Conservation (phyloP, 495 filamentous ascomycete species). For the Parmelia sp. region DNA sequence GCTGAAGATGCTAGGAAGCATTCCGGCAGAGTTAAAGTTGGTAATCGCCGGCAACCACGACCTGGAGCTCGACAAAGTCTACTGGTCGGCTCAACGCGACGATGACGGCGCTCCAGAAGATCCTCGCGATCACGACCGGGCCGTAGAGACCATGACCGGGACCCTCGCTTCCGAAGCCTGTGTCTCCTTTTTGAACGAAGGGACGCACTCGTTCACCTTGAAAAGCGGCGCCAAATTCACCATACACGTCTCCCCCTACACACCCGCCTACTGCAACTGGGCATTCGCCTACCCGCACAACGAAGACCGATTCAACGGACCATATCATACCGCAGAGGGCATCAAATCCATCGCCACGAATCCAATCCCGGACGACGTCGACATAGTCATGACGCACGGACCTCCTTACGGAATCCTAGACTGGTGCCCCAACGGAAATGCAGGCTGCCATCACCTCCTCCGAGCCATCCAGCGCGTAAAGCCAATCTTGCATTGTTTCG, state of each 20-base stretch:
- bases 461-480: conserved; percentile 38
- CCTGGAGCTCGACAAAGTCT: conserved; percentile 55
- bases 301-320: conserved; percentile 48
- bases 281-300: conserved; percentile 56
- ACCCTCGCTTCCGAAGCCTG: conserved; percentile 42
- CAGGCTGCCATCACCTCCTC: conserved; percentile 48
- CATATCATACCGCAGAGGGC: conserved; percentile 19
- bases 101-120: conserved; percentile 25
- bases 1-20: conserved; percentile 47
- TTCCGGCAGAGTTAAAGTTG: conserved; percentile 63
- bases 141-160: conserved; percentile 38
- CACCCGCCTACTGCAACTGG: conserved; percentile 52
- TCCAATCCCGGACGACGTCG: conserved; percentile 46
- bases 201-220: conserved; percentile 49
- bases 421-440: conserved; percentile 26
- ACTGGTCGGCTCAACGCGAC: conserved; percentile 29
- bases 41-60: conserved; percentile 80
- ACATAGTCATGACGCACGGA: conserved; percentile 70
- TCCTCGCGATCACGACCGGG: conserved; percentile 24
- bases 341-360: conserved; percentile 36
- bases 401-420: conserved; percentile 60
- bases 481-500: conserved; percentile 54
- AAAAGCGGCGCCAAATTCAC: conserved; percentile 52
- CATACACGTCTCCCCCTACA: conserved; percentile 66
- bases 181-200: conserved; percentile 65